Evolutionary conservation across 257 asterid genomes (phyloP), one percentile per base, ranked within the genome.

Genomic region (Marsdenia floribunda): DNA sequence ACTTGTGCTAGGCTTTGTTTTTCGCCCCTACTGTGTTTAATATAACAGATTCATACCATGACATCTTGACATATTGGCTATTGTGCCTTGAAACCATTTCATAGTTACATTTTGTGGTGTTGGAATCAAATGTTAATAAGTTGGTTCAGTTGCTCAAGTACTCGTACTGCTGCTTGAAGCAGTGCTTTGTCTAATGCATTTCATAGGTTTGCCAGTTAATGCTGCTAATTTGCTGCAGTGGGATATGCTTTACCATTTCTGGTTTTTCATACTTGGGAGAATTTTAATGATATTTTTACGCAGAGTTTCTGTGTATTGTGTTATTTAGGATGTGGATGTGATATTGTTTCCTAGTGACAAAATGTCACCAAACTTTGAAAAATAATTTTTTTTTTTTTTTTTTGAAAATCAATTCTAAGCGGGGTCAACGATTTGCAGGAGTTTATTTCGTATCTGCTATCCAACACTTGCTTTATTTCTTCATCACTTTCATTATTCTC

Each of bases 21-120:
- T 69, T 42, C 22, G 55, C 74, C 53, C 65, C 65, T 15, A 14
- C 65, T 33, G 18, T 57, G 68, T 63, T 77, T 71, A 71, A 24
- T 71, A 71, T 71, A 49, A 37, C 59, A 57, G 66, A 70, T 71
- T 50, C 72, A 75, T 40, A 68, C 50, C 59, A 67, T 53, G 70
- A 75, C 33, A 52, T 24, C 44, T 64, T 68, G 42, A 24, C 3
- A 63, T 33, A 12, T 63, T 74, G 77, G 54, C 78, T 75, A 15
- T 75, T 75, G 46, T 37, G 44, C 63, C 73, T 35, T 21, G 13
- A 47, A 21, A 29, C 76, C 15, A 70, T 65, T 50, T 64, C 72
- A 3, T n/a, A 2, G 33, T 35, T 50, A 46, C 73, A 64, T 52
- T 35, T 44, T 46, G 61, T 63, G 64, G 50, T 37, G 24, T 24